phyloP scores from a whole-genome alignment of 495 filamentous ascomycete species.

The Cladorrhinum samala region DNA sequence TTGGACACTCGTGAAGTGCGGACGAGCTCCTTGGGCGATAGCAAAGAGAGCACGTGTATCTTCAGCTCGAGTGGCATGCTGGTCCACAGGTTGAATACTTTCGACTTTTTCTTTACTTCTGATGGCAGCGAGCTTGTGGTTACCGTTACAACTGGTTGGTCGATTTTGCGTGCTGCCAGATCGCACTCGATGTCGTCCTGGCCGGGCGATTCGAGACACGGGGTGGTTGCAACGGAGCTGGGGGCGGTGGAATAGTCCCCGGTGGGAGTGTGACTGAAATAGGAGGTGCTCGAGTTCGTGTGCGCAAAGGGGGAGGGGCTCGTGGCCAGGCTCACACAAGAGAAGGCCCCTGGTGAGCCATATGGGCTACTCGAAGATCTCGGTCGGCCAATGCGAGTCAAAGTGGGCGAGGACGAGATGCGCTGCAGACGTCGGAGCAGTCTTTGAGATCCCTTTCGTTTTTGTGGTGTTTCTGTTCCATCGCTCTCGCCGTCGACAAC shows the following conservation, averaged over 20 bases:
- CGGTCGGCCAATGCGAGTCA: constrained; percentile 59
- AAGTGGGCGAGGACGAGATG: constrained; percentile 79
- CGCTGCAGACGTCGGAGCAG: constrained; percentile 76
- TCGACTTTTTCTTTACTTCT: constrained; percentile 48
- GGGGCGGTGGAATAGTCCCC: constrained; percentile 60
- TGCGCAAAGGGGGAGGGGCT: constrained; percentile 48
- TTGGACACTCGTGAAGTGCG: constrained; percentile 74
- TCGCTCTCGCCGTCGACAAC: constrained; percentile 5
- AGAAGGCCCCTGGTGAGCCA: constrained; percentile 49
- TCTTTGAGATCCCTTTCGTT: constrained; percentile 66
- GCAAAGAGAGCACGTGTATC: constrained; percentile 66
- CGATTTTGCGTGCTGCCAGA: constrained; percentile 31
- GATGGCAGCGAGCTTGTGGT: constrained; percentile 56
- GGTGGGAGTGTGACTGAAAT: constrained; percentile 50
- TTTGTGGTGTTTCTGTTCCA: constrained; percentile 46
- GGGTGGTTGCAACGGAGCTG: constrained; percentile 50
- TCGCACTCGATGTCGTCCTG: constrained; percentile 31
- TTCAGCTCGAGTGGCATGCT: constrained; percentile 79
- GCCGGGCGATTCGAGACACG: constrained; percentile 34
- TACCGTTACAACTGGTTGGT: constrained; percentile 24
- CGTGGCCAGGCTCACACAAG: constrained; percentile 76
- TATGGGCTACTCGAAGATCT: constrained; percentile 64
- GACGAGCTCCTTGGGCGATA: constrained; percentile 77
- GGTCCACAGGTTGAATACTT: constrained; percentile 66
- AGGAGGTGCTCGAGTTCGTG: constrained; percentile 48